A percentile compares a stretch with the other conserved stretches of the same genome.
These are phyloP conservation scores for Chlamydomonas sphaeroides DNA, from an alignment of 139 green algal species.

Conservation along the genomic window DNA sequence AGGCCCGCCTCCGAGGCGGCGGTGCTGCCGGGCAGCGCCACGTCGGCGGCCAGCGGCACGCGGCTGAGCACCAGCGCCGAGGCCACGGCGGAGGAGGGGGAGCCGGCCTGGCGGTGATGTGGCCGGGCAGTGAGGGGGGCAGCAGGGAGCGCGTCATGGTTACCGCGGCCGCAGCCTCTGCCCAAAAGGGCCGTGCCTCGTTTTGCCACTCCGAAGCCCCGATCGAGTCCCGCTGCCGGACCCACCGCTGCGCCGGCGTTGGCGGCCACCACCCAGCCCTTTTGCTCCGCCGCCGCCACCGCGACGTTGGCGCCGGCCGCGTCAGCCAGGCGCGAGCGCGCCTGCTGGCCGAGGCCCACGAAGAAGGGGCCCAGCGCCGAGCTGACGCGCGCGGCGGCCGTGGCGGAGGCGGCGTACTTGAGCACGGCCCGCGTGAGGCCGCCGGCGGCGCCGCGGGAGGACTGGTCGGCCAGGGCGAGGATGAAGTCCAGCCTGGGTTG, in stretches of 20 bases:
- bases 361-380: not conserved
- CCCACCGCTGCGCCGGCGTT: no score
- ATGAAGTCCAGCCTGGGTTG: conserved; percentile 19
- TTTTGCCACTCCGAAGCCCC: no score
- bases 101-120: no score
- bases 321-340: not conserved
- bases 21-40: not conserved
- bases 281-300: no score
- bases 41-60: not conserved
- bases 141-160: no score
- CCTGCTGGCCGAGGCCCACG: not conserved
- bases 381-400: not conserved
- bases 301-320: not conserved
- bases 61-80: conserved; percentile 5
- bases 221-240: no score
- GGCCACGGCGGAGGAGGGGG: not conserved
- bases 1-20: not conserved
- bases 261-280: not conserved
- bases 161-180: no score
- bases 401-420: not conserved
- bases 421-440: not conserved
- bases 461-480: not conserved
- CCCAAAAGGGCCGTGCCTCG: no score
- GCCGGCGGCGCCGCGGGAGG: not conserved
- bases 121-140: no score